phyloP scores from a whole-genome alignment of 2,329 filamentous ascomycete genomes.

The Xylaria sp. region DNA sequence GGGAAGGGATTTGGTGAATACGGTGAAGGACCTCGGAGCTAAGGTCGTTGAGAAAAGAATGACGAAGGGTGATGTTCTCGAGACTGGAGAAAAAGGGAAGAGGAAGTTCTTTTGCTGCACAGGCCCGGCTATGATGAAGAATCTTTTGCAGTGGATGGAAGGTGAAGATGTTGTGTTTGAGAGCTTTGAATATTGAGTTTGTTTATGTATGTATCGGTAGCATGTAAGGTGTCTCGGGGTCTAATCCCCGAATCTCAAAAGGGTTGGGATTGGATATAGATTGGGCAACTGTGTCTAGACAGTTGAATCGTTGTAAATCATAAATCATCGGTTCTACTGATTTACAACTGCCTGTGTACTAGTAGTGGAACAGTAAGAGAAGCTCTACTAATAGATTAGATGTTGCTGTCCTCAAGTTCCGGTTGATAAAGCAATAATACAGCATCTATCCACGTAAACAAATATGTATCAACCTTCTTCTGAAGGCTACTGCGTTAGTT shows the following conservation, averaged over 20 bases:
- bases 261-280: no score
- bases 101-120: conserved; percentile 66
- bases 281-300: no score
- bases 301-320: no score
- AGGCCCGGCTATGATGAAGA: conserved; percentile 55
- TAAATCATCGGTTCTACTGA: no score
- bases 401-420: no score
- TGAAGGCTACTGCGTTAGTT: no score
- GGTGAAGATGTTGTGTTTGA: conserved; percentile 67
- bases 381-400: no score
- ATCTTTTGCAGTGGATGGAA: conserved; percentile 62
- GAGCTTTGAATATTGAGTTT: conserved; percentile 68
- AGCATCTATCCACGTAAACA: not conserved
- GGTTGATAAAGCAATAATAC: no score
- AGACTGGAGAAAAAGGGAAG: conserved; percentile 52
- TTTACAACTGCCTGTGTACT: no score
- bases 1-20: conserved; percentile 51
- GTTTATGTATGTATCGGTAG: not conserved
- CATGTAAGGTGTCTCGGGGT: not conserved
- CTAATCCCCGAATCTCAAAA: no score
- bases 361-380: no score
- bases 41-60: conserved; percentile 54
- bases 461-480: not conserved
- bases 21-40: conserved; percentile 52
- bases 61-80: conserved; percentile 55